Percentiles rank a stretch among this genome's conserved stretches.
These are phyloP conservation scores for Scenedesmus sp. DNA, from an alignment of 163 green algal species.

Conservation along the genomic window DNA sequence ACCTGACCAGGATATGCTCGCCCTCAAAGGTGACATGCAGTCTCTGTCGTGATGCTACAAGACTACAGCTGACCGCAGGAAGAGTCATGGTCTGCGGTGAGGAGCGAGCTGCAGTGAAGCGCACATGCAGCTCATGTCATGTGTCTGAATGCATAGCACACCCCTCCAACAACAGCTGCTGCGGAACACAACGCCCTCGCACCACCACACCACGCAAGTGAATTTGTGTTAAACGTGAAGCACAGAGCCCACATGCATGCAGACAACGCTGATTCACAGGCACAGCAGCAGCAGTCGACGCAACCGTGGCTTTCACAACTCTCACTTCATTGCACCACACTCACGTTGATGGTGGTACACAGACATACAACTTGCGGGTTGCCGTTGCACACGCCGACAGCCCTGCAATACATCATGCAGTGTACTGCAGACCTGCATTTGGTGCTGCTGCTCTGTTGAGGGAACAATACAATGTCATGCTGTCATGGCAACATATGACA, in stretches of 20 bases:
- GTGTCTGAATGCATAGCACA: too few species aligned
- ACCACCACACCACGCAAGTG: neutral
- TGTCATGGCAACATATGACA: neutral
- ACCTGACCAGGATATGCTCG: neutral
- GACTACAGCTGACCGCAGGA: neutral
- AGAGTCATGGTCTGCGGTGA: too few species aligned
- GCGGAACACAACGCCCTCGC: too few species aligned
- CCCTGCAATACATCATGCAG: neutral
- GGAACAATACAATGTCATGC: neutral
- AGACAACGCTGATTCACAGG: neutral
- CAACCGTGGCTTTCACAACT: neutral
- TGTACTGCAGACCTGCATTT: neutral
- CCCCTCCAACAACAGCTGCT: too few species aligned
- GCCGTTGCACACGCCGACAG: neutral
- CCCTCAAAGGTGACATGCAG: neutral
- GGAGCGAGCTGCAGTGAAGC: too few species aligned
- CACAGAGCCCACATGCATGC: neutral
- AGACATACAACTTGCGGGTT: neutral
- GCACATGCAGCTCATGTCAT: too few species aligned
- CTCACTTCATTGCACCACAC: neutral
- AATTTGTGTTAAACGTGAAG: too few species aligned
- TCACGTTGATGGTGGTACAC: neutral
- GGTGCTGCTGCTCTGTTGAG: neutral
- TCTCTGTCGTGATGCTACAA: neutral
- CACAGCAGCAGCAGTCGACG: neutral